Percentiles rank a stretch among this genome's conserved stretches.
Conservation (phyloP, 805 yeast genomes). For the Candida namnaoensis region DNA sequence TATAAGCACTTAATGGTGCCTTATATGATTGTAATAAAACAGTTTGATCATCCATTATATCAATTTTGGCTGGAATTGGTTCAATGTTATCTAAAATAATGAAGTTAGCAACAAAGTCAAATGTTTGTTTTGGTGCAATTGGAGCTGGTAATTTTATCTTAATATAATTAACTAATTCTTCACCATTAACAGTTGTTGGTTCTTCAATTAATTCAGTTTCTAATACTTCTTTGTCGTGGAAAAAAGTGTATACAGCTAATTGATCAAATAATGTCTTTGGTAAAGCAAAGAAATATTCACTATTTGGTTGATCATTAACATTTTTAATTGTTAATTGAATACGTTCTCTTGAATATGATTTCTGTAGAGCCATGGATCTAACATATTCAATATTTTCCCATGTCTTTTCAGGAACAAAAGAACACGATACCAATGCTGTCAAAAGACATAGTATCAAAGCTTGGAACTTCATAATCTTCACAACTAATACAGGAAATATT, state of each 20-base stretch:
- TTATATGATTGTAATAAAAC: conserved; percentile 46
- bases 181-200: conserved; percentile 15
- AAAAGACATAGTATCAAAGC: background rate
- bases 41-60: conserved; percentile 52
- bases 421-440: conserved; percentile 1
- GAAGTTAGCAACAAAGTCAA: conserved; percentile 38
- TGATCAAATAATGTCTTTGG: conserved; percentile 36
- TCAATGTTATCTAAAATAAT: conserved; percentile 36
- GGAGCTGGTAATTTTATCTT: conserved; percentile 51
- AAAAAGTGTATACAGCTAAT: conserved; percentile 37
- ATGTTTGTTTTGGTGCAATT: conserved; percentile 51
- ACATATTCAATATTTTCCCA: conserved; percentile 49
- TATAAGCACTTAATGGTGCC: conserved; percentile 54
- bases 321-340: conserved; percentile 50
- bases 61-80: conserved; percentile 60
- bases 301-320: conserved; percentile 41
- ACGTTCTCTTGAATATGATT: conserved; percentile 58
- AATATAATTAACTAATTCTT: conserved; percentile 28
- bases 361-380: conserved; percentile 55
- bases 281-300: conserved; percentile 49
- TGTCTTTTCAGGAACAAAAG: conserved; percentile 12
- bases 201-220: conserved; percentile 20
- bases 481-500: too few relatives aligned
- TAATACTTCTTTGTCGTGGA: conserved; percentile 17
- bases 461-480: background rate